Evolutionary conservation across 1,284 basidiomycete species (phyloP), one percentile per base, ranked within the genome.

Genomic region (Ceratobasidium sp.): DNA sequence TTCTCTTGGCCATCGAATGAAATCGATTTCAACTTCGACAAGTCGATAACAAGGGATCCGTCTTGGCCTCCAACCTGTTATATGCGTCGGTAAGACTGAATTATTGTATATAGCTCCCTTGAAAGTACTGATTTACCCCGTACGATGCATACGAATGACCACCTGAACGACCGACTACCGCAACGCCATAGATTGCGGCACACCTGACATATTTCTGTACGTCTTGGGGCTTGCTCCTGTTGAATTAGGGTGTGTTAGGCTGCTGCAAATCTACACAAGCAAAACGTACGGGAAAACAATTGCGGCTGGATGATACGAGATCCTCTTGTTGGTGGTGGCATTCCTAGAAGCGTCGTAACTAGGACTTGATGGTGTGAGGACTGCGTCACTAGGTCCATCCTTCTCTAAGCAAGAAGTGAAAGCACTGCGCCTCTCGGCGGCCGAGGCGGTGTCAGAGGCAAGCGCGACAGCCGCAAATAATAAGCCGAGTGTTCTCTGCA

Each of bases 91-190:
- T 56, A 7, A 56, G 23, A 41, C 13, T 47, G 23, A 14, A 11
- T n/a, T 23, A 19, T 8, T 27, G 25, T 11, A 56, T 53, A 21
- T 14, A 27, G 19, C 25, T 21, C 19, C 7, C 4, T 36, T 25
- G 2, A 49, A n/a, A 47, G 47, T 2, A 50, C 7, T 2, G n/a
- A 41, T 53, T 30, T 11, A 73, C 64, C 5, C 69, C 72, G 42
- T 71, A 73, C 2, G 68, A 71, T 25, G 71, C 71, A 33, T 72
- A 72, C 8, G 70, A 71, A 36, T 73, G 72, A 19, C 73, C 73
- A 2, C 73, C 73, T 9, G 73, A 73, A 27, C 71, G 59, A 3
- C 68, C 68, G 19, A 70, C 69, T 1, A 73, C 71, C 7, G 72
- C 44, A 14, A 70, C 36, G 0, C 57, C 62, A 11, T 25, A 54